These are phyloP conservation scores for Toxoplasma gondii DNA, from an alignment of 169 alveolate species.

Conservation along the genomic window DNA sequence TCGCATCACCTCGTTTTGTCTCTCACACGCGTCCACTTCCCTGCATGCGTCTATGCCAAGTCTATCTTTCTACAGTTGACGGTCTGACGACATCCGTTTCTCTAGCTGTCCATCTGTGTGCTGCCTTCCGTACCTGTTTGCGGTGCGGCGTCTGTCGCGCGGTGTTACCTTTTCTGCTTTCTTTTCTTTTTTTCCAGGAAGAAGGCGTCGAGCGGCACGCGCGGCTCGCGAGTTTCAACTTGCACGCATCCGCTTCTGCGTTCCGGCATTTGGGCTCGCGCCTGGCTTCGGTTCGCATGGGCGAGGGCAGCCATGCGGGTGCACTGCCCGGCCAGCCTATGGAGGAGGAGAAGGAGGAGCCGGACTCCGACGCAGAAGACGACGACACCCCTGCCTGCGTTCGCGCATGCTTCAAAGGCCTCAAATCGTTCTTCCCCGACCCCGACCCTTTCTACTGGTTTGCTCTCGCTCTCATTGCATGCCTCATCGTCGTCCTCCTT, in stretches of 20 bases:
- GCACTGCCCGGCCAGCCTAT: background rate
- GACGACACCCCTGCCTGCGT: conserved; percentile 1
- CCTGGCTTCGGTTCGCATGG: background rate
- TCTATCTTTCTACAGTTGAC: no score
- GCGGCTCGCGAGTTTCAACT: background rate
- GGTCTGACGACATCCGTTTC: no score
- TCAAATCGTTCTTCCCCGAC: conserved; percentile 52
- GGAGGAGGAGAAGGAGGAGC: conserved; percentile 54
- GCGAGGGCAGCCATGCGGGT: background rate
- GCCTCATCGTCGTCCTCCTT: conserved; percentile 46
- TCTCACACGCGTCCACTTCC: no score
- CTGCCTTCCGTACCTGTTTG: no score
- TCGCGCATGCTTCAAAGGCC: conserved; percentile 22
- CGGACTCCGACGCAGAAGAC: conserved; percentile 24
- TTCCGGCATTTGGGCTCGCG: background rate
- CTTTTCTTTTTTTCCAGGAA: background rate
- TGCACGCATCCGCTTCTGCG: background rate
- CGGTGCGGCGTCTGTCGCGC: no score
- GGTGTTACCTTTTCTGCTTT: no score
- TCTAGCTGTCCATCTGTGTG: no score
- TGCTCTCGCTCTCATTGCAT: background rate
- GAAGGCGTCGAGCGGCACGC: conserved; percentile 16
- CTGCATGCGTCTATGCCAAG: no score
- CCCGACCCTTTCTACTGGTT: conserved; percentile 61
- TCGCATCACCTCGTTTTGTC: no score